Percentiles rank a stretch among this genome's conserved stretches.
Evolutionary conservation across 495 filamentous ascomycete species (phyloP).

Genomic region (Glonium stellatum): DNA sequence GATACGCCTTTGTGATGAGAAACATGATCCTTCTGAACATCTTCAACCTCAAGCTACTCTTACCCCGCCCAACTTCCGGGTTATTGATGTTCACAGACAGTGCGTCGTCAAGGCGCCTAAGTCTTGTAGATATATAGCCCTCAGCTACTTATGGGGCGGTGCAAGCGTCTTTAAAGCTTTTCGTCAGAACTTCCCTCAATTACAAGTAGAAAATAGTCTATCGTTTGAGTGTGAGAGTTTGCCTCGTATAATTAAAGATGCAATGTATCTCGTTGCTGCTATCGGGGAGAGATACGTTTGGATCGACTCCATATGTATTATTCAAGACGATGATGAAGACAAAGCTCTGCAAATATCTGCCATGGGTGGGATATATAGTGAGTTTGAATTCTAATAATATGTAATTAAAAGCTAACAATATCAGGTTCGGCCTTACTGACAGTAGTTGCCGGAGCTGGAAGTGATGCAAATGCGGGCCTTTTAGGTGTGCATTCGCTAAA

Average conservation of each 20-base stretch:
- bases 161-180: background rate
- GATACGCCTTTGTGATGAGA: background rate
- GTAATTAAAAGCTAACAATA: too few species aligned
- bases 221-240: background rate
- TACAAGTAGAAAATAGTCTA: background rate
- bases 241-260: constrained; percentile 5
- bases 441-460: background rate
- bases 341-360: background rate
- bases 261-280: background rate
- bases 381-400: too few species aligned
- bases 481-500: background rate
- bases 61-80: background rate
- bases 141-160: constrained; percentile 10
- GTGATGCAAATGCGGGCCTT: background rate
- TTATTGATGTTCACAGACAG: background rate
- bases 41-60: background rate
- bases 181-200: background rate
- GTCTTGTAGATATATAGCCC: background rate
- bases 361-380: constrained; percentile 5
- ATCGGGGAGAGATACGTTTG: constrained; percentile 8
- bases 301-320: constrained; percentile 5
- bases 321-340: background rate
- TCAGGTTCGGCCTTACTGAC: background rate
- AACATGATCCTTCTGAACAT: background rate
- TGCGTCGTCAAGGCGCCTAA: background rate